Percentiles rank a stretch among this genome's conserved stretches.
These are phyloP conservation scores for Penicillium malachiteum DNA, from an alignment of 495 filamentous ascomycete species.

Conservation along the genomic window DNA sequence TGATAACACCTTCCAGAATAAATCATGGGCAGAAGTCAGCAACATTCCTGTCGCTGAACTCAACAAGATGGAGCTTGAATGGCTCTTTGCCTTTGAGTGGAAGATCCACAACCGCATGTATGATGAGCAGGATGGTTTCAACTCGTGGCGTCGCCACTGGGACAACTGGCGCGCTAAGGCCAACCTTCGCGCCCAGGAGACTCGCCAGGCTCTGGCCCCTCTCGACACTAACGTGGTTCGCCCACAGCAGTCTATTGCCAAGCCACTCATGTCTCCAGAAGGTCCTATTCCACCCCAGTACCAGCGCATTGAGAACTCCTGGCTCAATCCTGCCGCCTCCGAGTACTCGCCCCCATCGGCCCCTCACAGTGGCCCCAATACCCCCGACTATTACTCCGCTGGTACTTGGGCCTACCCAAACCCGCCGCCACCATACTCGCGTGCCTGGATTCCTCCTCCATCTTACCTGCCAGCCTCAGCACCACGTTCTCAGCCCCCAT, in stretches of 20 bases:
- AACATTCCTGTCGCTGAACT: conserved; percentile 84
- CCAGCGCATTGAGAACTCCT: conserved; percentile 55
- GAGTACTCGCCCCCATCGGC: conserved; percentile 70
- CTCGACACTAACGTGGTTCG: conserved; percentile 66
- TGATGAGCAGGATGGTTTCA: conserved; percentile 74
- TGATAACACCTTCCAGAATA: conserved; percentile 99
- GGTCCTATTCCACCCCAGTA: conserved; percentile 52
- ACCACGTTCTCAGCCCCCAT: conserved; percentile 48
- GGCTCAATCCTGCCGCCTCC: conserved; percentile 48
- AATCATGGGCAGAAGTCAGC: conserved; percentile 98
- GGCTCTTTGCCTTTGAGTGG: conserved; percentile 83
- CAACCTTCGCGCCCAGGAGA: conserved; percentile 49
- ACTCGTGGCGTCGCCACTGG: conserved; percentile 83
- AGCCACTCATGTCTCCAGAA: conserved; percentile 51
- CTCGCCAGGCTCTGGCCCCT: conserved; percentile 61
- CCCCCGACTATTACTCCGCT: conserved; percentile 57
- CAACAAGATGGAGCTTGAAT: conserved; percentile 88
- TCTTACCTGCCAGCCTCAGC: conserved; percentile 49
- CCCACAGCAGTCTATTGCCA: conserved; percentile 38
- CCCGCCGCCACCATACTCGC: conserved; percentile 47
- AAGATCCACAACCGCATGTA: conserved; percentile 85
- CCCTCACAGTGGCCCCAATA: conserved; percentile 64
- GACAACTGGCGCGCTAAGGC: conserved; percentile 69
- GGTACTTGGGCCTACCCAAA: conserved; percentile 58
- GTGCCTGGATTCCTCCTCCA: conserved; percentile 42